Evolutionary conservation across 768 basidiomycete genomes (phyloP).

Genomic region (Agrocybe praecox): DNA sequence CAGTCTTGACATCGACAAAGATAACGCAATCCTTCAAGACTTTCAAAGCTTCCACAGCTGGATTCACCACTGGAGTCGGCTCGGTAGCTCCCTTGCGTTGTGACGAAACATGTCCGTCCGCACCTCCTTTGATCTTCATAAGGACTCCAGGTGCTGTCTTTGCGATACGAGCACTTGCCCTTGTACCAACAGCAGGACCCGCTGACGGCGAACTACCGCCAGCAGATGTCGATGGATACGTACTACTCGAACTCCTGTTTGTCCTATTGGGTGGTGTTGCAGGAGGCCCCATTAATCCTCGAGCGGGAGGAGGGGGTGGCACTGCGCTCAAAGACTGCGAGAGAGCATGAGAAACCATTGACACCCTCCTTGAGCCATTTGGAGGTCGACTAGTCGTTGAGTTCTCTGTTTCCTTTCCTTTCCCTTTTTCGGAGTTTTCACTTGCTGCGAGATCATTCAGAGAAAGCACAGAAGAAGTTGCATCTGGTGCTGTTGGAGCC

Average conservation of each 20-base stretch:
- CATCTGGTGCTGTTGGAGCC: slow-evolving; percentile 17
- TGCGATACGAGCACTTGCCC: slow-evolving; percentile 35
- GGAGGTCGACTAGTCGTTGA: slow-evolving; percentile 12
- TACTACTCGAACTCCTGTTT: slow-evolving; percentile 44
- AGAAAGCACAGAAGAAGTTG: slow-evolving; percentile 8
- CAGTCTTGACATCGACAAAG: slow-evolving; percentile 88
- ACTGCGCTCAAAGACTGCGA: slow-evolving; percentile 62
- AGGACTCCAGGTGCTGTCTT: slow-evolving; percentile 23
- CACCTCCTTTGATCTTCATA: slow-evolving; percentile 10
- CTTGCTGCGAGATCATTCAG: slow-evolving; percentile 12
- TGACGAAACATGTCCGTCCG: slow-evolving; percentile 19
- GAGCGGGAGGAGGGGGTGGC: slow-evolving; percentile 32
- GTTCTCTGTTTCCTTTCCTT: slow-evolving; percentile 33
- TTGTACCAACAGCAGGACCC: slow-evolving; percentile 19
- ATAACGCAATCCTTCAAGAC: slow-evolving; percentile 75
- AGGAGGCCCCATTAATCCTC: slow-evolving; percentile 48
- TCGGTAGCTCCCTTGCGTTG: slow-evolving; percentile 21
- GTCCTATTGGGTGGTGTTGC: slow-evolving; percentile 39
- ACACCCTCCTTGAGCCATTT: slow-evolving; percentile 54
- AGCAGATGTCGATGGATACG: slow-evolving; percentile 29
- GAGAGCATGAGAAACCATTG: slow-evolving; percentile 60
- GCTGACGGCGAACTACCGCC: slow-evolving; percentile 19
- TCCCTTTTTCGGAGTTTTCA: slow-evolving; percentile 31
- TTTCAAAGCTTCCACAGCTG: slow-evolving; percentile 39
- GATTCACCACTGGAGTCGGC: slow-evolving; percentile 19